Evolutionary conservation across 2,329 filamentous ascomycete species (phyloP).

Genomic region (Aspergillus ochraceus): DNA sequence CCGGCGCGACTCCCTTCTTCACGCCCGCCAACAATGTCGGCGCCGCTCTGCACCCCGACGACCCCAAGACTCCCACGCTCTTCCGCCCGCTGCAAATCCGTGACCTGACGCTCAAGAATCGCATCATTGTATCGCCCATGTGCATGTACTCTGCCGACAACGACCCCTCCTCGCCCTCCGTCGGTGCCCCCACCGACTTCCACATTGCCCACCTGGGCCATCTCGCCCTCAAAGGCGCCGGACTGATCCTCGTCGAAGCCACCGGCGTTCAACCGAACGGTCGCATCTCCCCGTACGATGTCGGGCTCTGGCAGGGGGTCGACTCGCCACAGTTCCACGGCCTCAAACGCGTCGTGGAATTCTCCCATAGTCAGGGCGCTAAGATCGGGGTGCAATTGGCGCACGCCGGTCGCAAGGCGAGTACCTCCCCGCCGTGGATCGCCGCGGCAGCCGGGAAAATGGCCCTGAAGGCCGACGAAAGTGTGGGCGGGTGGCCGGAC

Average conservation of each 20-base stretch:
- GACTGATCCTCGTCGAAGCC: slow-evolving; percentile 73
- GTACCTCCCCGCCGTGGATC: slow-evolving; percentile 53
- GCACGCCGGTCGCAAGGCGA: slow-evolving; percentile 70
- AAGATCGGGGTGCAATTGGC: slow-evolving; percentile 77
- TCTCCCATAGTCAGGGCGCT: slow-evolving; percentile 73
- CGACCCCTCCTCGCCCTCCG: slow-evolving; percentile 24
- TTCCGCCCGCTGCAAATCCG: slow-evolving; percentile 58
- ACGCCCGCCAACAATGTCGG: slow-evolving; percentile 38
- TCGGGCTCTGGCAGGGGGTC: slow-evolving; percentile 68
- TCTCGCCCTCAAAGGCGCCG: slow-evolving; percentile 71
- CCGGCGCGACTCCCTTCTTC: slow-evolving; percentile 31
- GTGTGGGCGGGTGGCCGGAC: slow-evolving; percentile 54
- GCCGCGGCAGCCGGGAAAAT: slow-evolving; percentile 20
- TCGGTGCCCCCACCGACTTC: slow-evolving; percentile 73
- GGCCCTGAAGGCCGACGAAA: slow-evolving; percentile 45
- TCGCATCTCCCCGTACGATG: slow-evolving; percentile 67
- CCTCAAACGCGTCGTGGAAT: slow-evolving; percentile 67
- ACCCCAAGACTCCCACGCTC: slow-evolving; percentile 50
- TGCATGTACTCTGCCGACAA: slow-evolving; percentile 67
- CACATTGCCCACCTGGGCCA: slow-evolving; percentile 80
- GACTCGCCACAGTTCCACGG: slow-evolving; percentile 65
- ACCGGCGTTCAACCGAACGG: slow-evolving; percentile 73
- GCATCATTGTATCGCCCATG: slow-evolving; percentile 62
- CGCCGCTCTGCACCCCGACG: slow-evolving; percentile 36
- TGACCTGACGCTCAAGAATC: slow-evolving; percentile 62